Conservation (phyloP, 345 rosid species). For the Aquilaria malaccensis region DNA sequence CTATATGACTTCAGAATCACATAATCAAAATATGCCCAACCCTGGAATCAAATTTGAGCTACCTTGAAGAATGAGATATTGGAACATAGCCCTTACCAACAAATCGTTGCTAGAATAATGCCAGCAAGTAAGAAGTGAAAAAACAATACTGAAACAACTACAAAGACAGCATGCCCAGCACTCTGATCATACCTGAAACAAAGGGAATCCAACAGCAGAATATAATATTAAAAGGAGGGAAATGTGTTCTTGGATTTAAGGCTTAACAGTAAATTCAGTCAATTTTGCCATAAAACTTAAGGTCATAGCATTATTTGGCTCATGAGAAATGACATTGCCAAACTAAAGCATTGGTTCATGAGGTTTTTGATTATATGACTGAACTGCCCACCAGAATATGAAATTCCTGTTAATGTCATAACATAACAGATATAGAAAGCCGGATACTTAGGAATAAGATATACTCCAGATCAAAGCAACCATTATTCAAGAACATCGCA, state of each 20-base stretch:
- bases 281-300: neutral
- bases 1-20: too few relatives aligned
- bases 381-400: too few relatives aligned
- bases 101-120: slow-evolving; percentile 67
- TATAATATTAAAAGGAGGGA: neutral
- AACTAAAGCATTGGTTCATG: neutral
- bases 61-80: neutral
- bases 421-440: too few relatives aligned
- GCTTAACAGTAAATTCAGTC: too few relatives aligned
- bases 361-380: neutral
- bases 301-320: neutral
- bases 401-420: too few relatives aligned
- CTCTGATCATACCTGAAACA: slow-evolving; percentile 90
- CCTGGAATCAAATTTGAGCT: slow-evolving; percentile 3
- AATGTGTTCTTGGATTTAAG: too few relatives aligned
- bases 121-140: slow-evolving; percentile 79
- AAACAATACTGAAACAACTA: slow-evolving; percentile 69
- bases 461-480: neutral
- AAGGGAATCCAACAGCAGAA: slow-evolving; percentile 12
- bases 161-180: slow-evolving; percentile 67
- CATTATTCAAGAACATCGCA: neutral
- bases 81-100: slow-evolving; percentile 57
- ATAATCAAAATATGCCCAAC: neutral
- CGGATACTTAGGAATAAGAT: neutral
- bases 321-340: slow-evolving; percentile 1